Evolutionary conservation across 2,329 filamentous ascomycete genomes (phyloP).

Genomic region (Stylonectria norvegica): DNA sequence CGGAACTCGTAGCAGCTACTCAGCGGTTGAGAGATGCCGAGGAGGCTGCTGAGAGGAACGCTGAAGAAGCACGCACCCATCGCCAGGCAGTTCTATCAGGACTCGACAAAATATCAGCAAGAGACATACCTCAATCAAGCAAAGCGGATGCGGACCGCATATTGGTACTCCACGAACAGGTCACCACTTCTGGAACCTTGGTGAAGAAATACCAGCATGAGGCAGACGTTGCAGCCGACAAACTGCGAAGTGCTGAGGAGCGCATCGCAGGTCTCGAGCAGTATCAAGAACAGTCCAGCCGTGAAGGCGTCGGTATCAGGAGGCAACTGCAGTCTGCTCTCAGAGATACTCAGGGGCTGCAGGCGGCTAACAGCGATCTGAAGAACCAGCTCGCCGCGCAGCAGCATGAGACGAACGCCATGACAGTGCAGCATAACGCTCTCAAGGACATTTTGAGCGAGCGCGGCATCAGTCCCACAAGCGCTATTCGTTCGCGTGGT

Average conservation of each 20-base stretch:
- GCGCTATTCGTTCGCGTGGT: slow-evolving; percentile 66
- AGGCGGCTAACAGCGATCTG: slow-evolving; percentile 75
- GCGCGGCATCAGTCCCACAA: slow-evolving; percentile 77
- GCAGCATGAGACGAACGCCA: slow-evolving; percentile 89
- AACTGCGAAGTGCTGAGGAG: slow-evolving; percentile 88
- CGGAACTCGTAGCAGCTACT: slow-evolving; percentile 71
- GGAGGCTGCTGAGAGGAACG: slow-evolving; percentile 81
- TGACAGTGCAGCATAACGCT: slow-evolving; percentile 86
- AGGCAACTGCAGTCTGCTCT: slow-evolving; percentile 84
- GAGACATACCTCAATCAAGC: slow-evolving; percentile 46
- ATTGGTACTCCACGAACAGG: slow-evolving; percentile 71
- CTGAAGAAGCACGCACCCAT: slow-evolving; percentile 82
- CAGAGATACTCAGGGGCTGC: slow-evolving; percentile 78
- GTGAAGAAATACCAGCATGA: slow-evolving; percentile 87
- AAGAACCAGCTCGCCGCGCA: slow-evolving; percentile 80
- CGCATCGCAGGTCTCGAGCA: slow-evolving; percentile 93
- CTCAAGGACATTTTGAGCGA: slow-evolving; percentile 90
- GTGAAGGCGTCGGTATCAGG: slow-evolving; percentile 84
- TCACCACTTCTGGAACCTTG: slow-evolving; percentile 72
- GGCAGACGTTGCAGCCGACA: slow-evolving; percentile 81
- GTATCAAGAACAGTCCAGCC: slow-evolving; percentile 94
- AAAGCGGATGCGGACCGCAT: slow-evolving; percentile 63
- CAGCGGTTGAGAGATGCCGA: slow-evolving; percentile 80
- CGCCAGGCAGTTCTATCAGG: slow-evolving; percentile 78
- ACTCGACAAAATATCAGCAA: slow-evolving; percentile 67